Percentiles rank a stretch among this genome's conserved stretches.
Evolutionary conservation across 805 yeast genomes (phyloP).

Genomic region (Candida bentonensis): DNA sequence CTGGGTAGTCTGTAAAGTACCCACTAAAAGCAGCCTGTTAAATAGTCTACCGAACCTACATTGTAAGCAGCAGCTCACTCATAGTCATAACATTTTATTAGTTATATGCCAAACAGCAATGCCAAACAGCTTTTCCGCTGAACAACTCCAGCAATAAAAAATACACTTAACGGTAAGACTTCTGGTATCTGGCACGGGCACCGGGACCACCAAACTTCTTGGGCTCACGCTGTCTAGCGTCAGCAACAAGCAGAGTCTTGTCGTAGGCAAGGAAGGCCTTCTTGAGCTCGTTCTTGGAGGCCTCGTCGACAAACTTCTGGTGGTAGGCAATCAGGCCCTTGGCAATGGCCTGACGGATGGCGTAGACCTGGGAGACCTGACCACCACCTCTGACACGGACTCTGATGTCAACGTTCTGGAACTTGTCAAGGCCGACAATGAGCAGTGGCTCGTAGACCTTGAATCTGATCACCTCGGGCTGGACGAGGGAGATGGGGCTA

Average conservation of each 20-base stretch:
- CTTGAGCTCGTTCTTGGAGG: constrained; percentile 98
- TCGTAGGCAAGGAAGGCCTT: constrained; percentile 94
- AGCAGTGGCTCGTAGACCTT: constrained; percentile 99
- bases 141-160: not conserved
- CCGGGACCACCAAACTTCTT: constrained; percentile 99
- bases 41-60: no score
- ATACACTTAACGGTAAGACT: constrained; percentile 88
- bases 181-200: constrained; percentile 99
- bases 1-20: no score
- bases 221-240: constrained; percentile 99
- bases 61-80: no score
- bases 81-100: constrained; percentile 1
- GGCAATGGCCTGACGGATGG: constrained; percentile 99
- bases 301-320: constrained; percentile 98
- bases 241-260: constrained; percentile 99
- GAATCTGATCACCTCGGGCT: constrained; percentile 98
- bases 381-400: constrained; percentile 99
- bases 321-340: constrained; percentile 99
- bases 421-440: constrained; percentile 97
- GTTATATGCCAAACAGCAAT: constrained; percentile 2
- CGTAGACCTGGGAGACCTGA: constrained; percentile 99
- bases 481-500: constrained; percentile 96
- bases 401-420: constrained; percentile 96
- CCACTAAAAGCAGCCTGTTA: no score
- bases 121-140: not conserved